A percentile compares a stretch with the other conserved stretches of the same genome.
These are phyloP conservation scores for Arthrobotrys pseudoclavata DNA, from an alignment of 2,329 filamentous ascomycete genomes.

Conservation along the genomic window DNA sequence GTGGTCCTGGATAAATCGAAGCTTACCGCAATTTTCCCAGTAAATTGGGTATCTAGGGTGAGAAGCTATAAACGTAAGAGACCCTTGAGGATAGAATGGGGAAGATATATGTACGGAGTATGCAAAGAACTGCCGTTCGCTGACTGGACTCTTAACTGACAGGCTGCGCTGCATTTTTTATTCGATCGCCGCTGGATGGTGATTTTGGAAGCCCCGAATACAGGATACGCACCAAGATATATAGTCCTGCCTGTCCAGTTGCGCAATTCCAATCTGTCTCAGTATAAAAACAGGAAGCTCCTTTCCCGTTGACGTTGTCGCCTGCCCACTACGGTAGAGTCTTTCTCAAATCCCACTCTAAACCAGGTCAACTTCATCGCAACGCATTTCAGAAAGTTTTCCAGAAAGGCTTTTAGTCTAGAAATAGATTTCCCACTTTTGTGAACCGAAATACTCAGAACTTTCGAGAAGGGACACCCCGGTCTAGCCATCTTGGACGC, in stretches of 20 bases:
- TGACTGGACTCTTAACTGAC: neutral
- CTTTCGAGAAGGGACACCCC: slow-evolving; percentile 40
- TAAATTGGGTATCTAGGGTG: slow-evolving; percentile 32
- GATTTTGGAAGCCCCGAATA: slow-evolving; percentile 24
- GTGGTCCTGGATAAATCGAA: slow-evolving; percentile 40
- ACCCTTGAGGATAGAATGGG: slow-evolving; percentile 15
- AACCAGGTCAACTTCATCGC: slow-evolving; percentile 1
- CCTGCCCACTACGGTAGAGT: slow-evolving; percentile 38
- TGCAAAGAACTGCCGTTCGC: slow-evolving; percentile 14
- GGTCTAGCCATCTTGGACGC: slow-evolving; percentile 11
- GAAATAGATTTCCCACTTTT: slow-evolving; percentile 21
- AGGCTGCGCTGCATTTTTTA: neutral
- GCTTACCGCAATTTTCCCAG: slow-evolving; percentile 10
- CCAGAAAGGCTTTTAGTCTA: slow-evolving; percentile 8
- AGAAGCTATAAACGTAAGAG: slow-evolving; percentile 26
- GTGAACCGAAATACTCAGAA: slow-evolving; percentile 14
- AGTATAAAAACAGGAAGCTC: slow-evolving; percentile 25
- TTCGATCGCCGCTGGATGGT: slow-evolving; percentile 25
- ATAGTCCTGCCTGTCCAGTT: slow-evolving; percentile 14
- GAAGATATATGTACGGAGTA: slow-evolving; percentile 1
- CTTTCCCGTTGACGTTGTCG: slow-evolving; percentile 15
- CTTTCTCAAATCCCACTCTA: slow-evolving; percentile 17
- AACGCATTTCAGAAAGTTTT: slow-evolving; percentile 30
- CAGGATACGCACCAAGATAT: slow-evolving; percentile 19
- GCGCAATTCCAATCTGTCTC: slow-evolving; percentile 24